These are phyloP conservation scores for Penicillium sp. DNA, from an alignment of 2,329 filamentous ascomycete species.

Conservation along the genomic window DNA sequence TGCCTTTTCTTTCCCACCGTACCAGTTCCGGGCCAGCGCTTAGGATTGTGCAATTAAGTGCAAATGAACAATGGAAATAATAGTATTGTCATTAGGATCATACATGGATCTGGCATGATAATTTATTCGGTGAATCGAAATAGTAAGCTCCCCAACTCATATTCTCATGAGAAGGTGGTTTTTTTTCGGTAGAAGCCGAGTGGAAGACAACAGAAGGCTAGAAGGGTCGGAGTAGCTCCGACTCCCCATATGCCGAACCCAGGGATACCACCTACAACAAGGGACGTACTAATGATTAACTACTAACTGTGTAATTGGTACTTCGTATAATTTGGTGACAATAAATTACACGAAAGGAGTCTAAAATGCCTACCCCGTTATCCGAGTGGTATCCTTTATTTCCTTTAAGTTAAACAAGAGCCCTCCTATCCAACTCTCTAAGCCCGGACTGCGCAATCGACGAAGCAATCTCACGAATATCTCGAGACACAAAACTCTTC, in stretches of 20 bases:
- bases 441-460: too few species aligned
- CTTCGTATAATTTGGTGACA: too few species aligned
- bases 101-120: background rate
- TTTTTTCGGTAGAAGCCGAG: background rate
- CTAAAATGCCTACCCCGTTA: too few species aligned
- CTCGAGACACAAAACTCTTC: too few species aligned
- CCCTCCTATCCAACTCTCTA: too few species aligned
- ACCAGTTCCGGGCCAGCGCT: background rate
- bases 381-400: too few species aligned
- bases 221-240: constrained; percentile 26
- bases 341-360: too few species aligned
- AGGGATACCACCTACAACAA: background rate
- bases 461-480: too few species aligned
- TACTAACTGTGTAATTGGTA: background rate
- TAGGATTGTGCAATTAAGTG: background rate
- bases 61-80: background rate
- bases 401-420: too few species aligned
- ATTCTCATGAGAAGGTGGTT: background rate
- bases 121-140: background rate
- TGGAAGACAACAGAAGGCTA: background rate
- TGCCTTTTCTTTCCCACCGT: background rate
- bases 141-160: background rate
- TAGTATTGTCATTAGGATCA: background rate
- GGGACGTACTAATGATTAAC: background rate
- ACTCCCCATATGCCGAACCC: constrained; percentile 12